A percentile compares a stretch with the other conserved stretches of the same genome.
Evolutionary conservation across 495 filamentous ascomycete species (phyloP).

Genomic region (Penicillium lividum): DNA sequence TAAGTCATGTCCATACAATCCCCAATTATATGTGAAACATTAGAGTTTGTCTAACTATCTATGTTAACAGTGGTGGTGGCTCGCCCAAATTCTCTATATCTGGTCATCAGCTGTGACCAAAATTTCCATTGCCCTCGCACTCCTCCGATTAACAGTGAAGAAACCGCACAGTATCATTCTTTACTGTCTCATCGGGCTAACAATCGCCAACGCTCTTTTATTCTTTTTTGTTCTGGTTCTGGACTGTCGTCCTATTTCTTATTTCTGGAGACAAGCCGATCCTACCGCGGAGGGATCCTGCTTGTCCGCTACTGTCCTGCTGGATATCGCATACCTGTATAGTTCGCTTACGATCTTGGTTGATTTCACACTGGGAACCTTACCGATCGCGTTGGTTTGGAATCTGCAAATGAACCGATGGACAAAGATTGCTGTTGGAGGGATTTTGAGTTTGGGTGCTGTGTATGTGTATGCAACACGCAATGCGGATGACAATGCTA

Average conservation of each 20-base stretch:
- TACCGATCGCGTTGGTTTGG: slow-evolving; percentile 26
- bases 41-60: not conserved
- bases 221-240: slow-evolving; percentile 27
- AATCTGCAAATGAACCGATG: slow-evolving; percentile 29
- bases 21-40: not conserved
- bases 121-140: slow-evolving; percentile 36
- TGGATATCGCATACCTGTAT: slow-evolving; percentile 30
- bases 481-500: slow-evolving; percentile 3
- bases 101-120: slow-evolving; percentile 29
- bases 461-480: slow-evolving; percentile 23
- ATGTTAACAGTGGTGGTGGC: slow-evolving; percentile 14
- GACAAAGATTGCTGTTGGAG: slow-evolving; percentile 30
- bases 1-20: slow-evolving; percentile 2
- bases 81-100: slow-evolving; percentile 31
- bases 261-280: slow-evolving; percentile 30
- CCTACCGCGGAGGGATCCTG: slow-evolving; percentile 22
- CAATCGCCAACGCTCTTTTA: slow-evolving; percentile 8
- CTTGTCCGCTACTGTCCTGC: slow-evolving; percentile 7
- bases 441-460: slow-evolving; percentile 29
- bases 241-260: slow-evolving; percentile 30
- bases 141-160: slow-evolving; percentile 32
- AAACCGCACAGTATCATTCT: slow-evolving; percentile 23
- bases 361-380: slow-evolving; percentile 30
- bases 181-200: slow-evolving; percentile 12
- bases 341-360: slow-evolving; percentile 28